Evolutionary conservation across 208 protist species (phyloP), one percentile per base, ranked within the genome.

Genomic region (Wallacemonas collosoma): DNA sequence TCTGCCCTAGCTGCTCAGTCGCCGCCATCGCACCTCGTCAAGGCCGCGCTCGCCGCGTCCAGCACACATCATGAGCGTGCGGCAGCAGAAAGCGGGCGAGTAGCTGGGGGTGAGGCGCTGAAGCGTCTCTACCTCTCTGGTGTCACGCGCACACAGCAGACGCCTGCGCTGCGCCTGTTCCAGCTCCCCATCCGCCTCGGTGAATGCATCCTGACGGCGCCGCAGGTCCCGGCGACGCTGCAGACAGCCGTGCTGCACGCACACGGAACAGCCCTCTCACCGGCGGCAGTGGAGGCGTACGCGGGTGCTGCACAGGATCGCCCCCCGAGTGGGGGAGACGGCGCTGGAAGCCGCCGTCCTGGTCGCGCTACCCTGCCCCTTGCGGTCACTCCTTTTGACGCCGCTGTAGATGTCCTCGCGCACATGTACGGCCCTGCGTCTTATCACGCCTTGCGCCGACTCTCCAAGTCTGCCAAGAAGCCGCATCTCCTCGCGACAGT

Each of bases 381-480:
- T 26, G 26, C 26, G 26, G 26, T 26, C 26, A 26, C 26, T 5
- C 80, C 77, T 17, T 72, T 76, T 35, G 45, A 61, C 47, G 53
- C n/a, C 36, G 64, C 82, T 15, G 14, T 90, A 39, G 40, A 40
- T 2, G 56, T 88, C 26, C 80, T 95, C 38, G 56, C 68, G 12
- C 2, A 63, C 15, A 91, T 91, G 86, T 43, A 79, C 40, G 90
- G 90, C 6, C 44, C 79, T 56, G 72, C 81, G 14, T 75, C 86
- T 1, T 95, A 95, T 64, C 73, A 77, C 68, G 85, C 82, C 11
- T 48, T 77, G 3, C 60, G 60, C 7, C 60, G 60, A 3, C 41
- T 65, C 14, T 9, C 9, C 4, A 4, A 17, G 11, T 12, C 60
- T 3, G 36, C 41, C n/a, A 11, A 4, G 3, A 44, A 14, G 50